Percentiles rank a stretch among this genome's conserved stretches.
These are phyloP conservation scores for Xylaria sp. DNA, from an alignment of 2,329 filamentous ascomycete species.

Conservation along the genomic window DNA sequence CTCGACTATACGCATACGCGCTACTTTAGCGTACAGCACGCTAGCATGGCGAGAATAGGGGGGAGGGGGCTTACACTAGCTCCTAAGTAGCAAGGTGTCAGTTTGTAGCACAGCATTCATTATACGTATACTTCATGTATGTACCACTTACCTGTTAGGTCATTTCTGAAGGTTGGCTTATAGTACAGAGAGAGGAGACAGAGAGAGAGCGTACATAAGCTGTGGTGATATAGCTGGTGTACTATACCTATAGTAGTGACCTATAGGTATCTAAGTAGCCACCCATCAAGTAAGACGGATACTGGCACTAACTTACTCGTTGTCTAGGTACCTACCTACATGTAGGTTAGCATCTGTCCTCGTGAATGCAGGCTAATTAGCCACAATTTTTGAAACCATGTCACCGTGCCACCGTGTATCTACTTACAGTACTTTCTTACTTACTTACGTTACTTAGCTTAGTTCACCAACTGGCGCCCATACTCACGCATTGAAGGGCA, in stretches of 20 bases:
- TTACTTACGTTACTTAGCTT: too few relatives aligned
- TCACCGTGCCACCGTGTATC: background rate
- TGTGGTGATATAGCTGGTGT: background rate
- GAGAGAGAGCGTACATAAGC: background rate
- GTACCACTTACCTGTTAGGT: background rate
- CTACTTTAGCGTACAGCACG: background rate
- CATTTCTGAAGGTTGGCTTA: background rate
- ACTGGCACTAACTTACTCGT: background rate
- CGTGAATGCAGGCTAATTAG: constrained; percentile 22
- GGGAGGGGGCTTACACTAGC: constrained; percentile 4
- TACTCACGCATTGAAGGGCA: background rate
- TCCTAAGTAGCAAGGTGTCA: background rate
- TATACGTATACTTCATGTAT: background rate
- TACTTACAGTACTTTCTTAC: too few relatives aligned
- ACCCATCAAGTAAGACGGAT: background rate
- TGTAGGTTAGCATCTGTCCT: background rate
- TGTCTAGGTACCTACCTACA: too few relatives aligned
- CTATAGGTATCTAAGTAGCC: too few relatives aligned
- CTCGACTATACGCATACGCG: background rate
- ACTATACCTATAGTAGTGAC: too few relatives aligned
- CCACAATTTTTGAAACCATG: constrained; percentile 11
- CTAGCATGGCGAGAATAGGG: constrained; percentile 13
- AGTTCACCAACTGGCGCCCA: background rate
- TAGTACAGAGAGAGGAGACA: background rate
- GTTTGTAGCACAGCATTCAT: background rate